Base-by-base conservation (phyloP, 2,329 filamentous ascomycete genomes). In the Talaromyces sp. region DNA sequence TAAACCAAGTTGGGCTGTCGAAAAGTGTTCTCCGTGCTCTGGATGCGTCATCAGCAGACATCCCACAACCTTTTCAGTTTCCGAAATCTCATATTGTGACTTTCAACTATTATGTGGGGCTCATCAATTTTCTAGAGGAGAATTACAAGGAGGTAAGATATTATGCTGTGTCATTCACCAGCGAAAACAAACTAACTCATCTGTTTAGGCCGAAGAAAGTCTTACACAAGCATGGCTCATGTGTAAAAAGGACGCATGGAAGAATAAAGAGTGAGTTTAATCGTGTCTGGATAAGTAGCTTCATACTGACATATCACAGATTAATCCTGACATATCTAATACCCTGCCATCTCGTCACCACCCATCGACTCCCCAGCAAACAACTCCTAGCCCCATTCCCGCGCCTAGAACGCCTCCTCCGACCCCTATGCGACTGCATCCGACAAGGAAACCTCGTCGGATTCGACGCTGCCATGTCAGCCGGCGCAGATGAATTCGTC, bases 291-390 rank as follows among this genome's bases (percentile, higher is more conserved):
- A 19, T n/a, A 21, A 11, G 3, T 13, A 33, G 25, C 25, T 40
- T n/a, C n/a, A 31, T 8, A 62, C 67, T 72, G 60, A 74, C 58
- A 17, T 21, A 50, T 17, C 50, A 6, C 64, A 94, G 89, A 68
- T 82, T 94, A 57, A 97, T 99, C 57, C 81, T 99, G 31, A 96
- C 89, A 2, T 99, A 99, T 67, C 84, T 99, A 10, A 92, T 99
- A 54, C 94, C 94, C 0, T 97, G 92, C 63, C 91, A 91, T 64
- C 84, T 99, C 33, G 82, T 99, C 58, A 97, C 90, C 2, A 89
- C 84, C 28, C 91, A 96, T 69, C 89, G 87, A 0, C 83, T 99
- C 1, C 95, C 94, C 0, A 91, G 84, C 54, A 76, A 81, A 56
- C 71, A 78, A 50, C 81, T 97, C 0, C 81, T 99, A 1, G 79